Evolutionary conservation across 352 stramenopile species (phyloP), one percentile per base, ranked within the genome.

Genomic region (Pythium myriotylum): DNA sequence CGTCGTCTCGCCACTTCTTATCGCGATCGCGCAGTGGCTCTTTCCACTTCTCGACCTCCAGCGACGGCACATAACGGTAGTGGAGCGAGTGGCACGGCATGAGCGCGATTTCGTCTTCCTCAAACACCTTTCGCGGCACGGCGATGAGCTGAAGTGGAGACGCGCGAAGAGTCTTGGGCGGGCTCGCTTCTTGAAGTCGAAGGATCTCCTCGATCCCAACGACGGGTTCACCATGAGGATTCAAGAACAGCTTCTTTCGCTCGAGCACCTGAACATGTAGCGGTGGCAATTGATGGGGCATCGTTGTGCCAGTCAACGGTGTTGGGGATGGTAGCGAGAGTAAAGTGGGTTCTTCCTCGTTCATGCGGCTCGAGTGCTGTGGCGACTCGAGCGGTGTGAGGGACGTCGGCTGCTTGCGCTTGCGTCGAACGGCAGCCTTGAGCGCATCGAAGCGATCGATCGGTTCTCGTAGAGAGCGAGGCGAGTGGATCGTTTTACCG

Each of bases 81-180:
- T 73, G 65, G 2, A 87, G 51, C 20, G 77, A 79, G 65, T 89
- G 74, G 42, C 81, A 91, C 2, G 81, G 81, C 81, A 91, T 91
- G n/a, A 91, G 72, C 20, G 81, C 77, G 16, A 88, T 45, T 58
- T 91, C 81, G 50, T 91, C 81, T 1, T 68, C 49, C 9, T 40
- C 27, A 20, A 73, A 45, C 39, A 78, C 85, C 45, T 86, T 88
- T 22, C 77, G 78, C 1, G 81, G 77, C 5, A 86, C 54, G 20
- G 56, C 35, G n/a, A 71, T 42, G 19, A 91, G 70, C 22, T 82
- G 72, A 1, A 89, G 62, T 3, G 70, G 65, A 33, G 81, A 81
- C 17, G 60, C 17, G 13, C 51, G 58, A 4, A 52, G 40, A 35
- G 29, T 35, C 8, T 57, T 65, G 3, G 39, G 37, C 7, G 56